Evolutionary conservation across 371 early-diverging fungal species (phyloP).

Genomic region (Circinella minor): DNA sequence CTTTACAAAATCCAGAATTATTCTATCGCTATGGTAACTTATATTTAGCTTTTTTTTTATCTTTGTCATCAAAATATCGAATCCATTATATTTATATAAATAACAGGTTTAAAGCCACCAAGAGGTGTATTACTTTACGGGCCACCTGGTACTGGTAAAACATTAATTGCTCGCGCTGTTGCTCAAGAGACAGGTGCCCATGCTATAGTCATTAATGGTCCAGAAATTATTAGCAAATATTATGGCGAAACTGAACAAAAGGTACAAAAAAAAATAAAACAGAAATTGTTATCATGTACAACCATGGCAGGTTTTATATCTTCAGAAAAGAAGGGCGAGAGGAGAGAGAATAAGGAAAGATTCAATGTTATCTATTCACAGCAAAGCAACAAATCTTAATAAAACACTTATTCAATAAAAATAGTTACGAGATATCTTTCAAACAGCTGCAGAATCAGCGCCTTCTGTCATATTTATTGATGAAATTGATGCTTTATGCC

Average conservation of each 20-base stretch:
- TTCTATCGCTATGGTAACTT: slow-evolving; percentile 67
- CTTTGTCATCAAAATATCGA: slow-evolving; percentile 13
- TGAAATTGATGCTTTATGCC: slow-evolving; percentile 97
- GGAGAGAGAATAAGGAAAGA: no score
- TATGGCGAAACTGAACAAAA: slow-evolving; percentile 97
- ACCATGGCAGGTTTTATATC: no score
- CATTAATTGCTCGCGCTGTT: slow-evolving; percentile 90
- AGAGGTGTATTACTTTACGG: slow-evolving; percentile 94
- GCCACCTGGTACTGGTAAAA: slow-evolving; percentile 99
- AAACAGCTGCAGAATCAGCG: slow-evolving; percentile 78
- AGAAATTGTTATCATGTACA: no score
- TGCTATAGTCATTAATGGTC: slow-evolving; percentile 91
- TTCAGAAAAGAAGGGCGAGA: no score
- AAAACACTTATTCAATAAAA: neutral
- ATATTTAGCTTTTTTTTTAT: neutral
- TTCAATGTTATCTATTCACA: no score
- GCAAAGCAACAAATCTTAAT: no score
- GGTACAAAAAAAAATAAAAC: slow-evolving; percentile 36
- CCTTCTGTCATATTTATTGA: slow-evolving; percentile 98
- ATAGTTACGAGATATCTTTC: slow-evolving; percentile 81
- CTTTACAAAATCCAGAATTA: slow-evolving; percentile 77
- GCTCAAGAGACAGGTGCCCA: slow-evolving; percentile 84
- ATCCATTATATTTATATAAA: slow-evolving; percentile 23
- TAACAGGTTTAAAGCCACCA: slow-evolving; percentile 73
- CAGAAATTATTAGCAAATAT: slow-evolving; percentile 95